Evolutionary conservation across 164 flowering plant genomes (phyloP).

Genomic region (Vitis riparia): DNA sequence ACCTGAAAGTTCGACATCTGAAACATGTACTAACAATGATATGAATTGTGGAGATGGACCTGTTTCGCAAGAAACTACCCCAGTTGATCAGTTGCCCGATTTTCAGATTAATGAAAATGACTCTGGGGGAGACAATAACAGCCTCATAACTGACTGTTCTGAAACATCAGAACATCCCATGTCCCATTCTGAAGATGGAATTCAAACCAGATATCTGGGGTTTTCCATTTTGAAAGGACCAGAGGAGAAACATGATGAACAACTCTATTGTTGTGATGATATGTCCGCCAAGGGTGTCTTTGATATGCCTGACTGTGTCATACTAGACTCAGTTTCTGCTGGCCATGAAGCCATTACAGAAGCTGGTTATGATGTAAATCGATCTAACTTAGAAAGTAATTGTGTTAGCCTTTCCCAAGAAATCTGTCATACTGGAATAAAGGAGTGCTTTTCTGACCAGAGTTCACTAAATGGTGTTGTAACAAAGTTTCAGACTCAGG

Average conservation of each 20-base stretch:
- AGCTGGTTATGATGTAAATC: background rate
- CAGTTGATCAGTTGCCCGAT: slow-evolving; percentile 12
- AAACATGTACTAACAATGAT: slow-evolving; percentile 21
- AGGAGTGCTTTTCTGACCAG: slow-evolving; percentile 4
- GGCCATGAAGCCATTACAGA: background rate
- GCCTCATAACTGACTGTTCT: slow-evolving; percentile 1
- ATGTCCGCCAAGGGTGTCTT: slow-evolving; percentile 13
- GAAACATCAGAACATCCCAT: slow-evolving; percentile 9
- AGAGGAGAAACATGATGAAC: slow-evolving; percentile 10
- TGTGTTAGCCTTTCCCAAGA: slow-evolving; percentile 11
- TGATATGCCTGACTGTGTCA: slow-evolving; percentile 11
- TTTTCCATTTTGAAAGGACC: slow-evolving; percentile 9
- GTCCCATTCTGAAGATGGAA: slow-evolving; percentile 5
- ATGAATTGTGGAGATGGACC: slow-evolving; percentile 15
- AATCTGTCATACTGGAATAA: slow-evolving; percentile 4
- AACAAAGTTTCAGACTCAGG: slow-evolving; percentile 16
- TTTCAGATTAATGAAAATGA: slow-evolving; percentile 2
- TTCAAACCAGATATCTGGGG: slow-evolving; percentile 2
- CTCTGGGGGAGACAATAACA: slow-evolving; percentile 7
- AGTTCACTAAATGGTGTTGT: slow-evolving; percentile 12
- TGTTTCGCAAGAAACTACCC: slow-evolving; percentile 18
- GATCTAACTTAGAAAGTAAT: slow-evolving; percentile 7
- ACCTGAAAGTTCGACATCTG: slow-evolving; percentile 20
- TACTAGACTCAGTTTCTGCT: slow-evolving; percentile 27
- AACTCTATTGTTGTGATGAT: slow-evolving; percentile 15